Conservation (phyloP, 306 rosid genomes). For the Castanopsis chinensis region DNA sequence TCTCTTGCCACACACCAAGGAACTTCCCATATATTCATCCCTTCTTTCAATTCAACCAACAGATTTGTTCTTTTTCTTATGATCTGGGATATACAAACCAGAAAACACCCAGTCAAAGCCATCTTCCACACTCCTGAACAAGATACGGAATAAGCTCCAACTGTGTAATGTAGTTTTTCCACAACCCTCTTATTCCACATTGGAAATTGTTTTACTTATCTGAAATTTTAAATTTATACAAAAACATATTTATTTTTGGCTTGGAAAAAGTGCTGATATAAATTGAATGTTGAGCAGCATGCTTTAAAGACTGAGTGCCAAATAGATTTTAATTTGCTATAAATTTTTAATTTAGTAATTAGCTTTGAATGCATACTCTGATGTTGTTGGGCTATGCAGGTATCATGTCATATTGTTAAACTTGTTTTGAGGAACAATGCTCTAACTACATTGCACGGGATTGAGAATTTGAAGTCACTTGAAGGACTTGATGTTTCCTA, state of each 20-base stretch:
- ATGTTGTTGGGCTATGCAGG: slow-evolving; percentile 84
- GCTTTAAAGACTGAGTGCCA: slow-evolving; percentile 20
- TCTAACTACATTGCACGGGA: slow-evolving; percentile 85
- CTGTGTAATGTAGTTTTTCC: too few species aligned
- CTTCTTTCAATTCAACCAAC: too few species aligned
- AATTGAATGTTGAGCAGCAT: neutral
- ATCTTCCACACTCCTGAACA: too few species aligned
- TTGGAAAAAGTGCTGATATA: neutral
- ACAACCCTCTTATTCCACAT: too few species aligned
- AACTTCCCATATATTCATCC: too few species aligned
- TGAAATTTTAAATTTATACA: neutral
- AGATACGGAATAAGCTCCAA: too few species aligned
- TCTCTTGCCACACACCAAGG: too few species aligned
- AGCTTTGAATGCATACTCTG: slow-evolving; percentile 51
- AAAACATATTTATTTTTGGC: too few species aligned
- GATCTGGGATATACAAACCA: too few species aligned
- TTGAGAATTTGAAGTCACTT: slow-evolving; percentile 97
- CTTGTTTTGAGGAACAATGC: slow-evolving; percentile 99
- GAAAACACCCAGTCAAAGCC: too few species aligned
- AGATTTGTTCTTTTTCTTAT: too few species aligned
- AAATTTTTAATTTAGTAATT: slow-evolving; percentile 32
- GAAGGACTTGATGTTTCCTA: slow-evolving; percentile 99
- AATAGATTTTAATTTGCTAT: slow-evolving; percentile 16
- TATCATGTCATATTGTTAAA: slow-evolving; percentile 73
- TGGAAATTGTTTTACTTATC: neutral